Percentiles rank a stretch among this genome's conserved stretches.
Evolutionary conservation across 768 basidiomycete genomes (phyloP).

Genomic region (Tricholoma matsutake): DNA sequence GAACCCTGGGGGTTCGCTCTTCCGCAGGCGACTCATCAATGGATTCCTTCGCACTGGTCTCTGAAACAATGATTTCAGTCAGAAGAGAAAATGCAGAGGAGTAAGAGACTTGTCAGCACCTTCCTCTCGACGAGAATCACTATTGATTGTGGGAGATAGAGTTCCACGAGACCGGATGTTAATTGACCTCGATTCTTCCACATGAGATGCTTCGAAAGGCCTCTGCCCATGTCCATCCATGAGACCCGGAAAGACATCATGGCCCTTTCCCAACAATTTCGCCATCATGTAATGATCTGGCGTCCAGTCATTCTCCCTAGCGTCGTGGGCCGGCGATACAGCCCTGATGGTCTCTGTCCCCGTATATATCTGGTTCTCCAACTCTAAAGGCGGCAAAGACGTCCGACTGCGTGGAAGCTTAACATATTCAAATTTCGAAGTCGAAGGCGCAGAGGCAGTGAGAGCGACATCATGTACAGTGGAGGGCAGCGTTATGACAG

Average conservation of each 20-base stretch:
- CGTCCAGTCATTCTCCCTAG: conserved; percentile 22
- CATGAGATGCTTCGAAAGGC: background rate
- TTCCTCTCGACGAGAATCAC: background rate
- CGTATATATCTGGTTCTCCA: conserved; percentile 22
- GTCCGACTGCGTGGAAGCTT: conserved; percentile 7
- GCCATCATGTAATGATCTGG: conserved; percentile 7
- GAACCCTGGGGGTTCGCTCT: conserved; percentile 23
- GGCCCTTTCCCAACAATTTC: background rate
- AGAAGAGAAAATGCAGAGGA: background rate
- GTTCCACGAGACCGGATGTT: background rate
- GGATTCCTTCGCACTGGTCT: background rate
- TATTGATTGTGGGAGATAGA: background rate
- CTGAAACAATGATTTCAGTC: background rate
- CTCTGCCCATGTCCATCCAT: background rate
- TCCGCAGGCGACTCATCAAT: conserved; percentile 15
- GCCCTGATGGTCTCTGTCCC: background rate
- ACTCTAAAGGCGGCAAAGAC: conserved; percentile 32
- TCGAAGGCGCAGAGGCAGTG: conserved; percentile 24
- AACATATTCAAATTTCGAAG: background rate
- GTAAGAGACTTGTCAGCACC: background rate
- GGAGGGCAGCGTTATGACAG: background rate
- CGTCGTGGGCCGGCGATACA: conserved; percentile 21
- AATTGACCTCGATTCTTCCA: background rate
- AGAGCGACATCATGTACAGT: conserved; percentile 8
- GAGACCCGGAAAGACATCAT: background rate